Evolutionary conservation across 371 early-diverging fungal species (phyloP), one percentile per base, ranked within the genome.

Genomic region (Mucor racemosus): DNA sequence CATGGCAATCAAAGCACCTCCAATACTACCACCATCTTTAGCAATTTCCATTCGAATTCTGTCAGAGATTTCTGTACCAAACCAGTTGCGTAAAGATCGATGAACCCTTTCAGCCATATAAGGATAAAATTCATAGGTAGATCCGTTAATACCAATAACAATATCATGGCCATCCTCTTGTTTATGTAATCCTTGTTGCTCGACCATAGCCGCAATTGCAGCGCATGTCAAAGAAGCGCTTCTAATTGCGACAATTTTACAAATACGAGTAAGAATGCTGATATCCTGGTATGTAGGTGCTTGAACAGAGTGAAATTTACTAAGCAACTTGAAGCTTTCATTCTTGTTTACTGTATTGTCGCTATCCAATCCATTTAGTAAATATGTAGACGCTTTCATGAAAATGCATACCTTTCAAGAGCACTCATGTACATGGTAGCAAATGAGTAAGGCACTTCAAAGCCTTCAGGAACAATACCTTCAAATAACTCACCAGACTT

Each of bases 61-160:
- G 46, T 72, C 69, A 1, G 69, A 69, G 1, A 73, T 48, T 3
- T 67, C 58, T 11, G 65, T 21, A 33, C 75, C 79, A 67, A 79
- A 79, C 76, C 74, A 61, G 15, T 50, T n/a, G 2, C 38, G 62
- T 5, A 61, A 38, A 21, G 62, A 46, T 10, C 19, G 35, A 69
- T 15, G 58, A 38, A 35, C 38, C 11, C 62, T 35, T 8, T 61
- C 62, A 21, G 62, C 48, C 62, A 61, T 61, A 21, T 61, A 82
- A 9, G 97, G 97, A 73, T 95, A 95, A 55, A 89, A 88, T 77
- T 94, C 92, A 78, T 90, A 98, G 65, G 97, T 78, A 34, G 90
- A 88, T 5, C 98, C 98, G 65, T 97, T 97, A 59, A 97, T 91
- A 26, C 76, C 77, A 57, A 80, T 71, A 33, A 67, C 66, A 33